Evolutionary conservation across 1,284 basidiomycete genomes (phyloP), one percentile per base, ranked within the genome.

Genomic region (Porodaedalea pini): DNA sequence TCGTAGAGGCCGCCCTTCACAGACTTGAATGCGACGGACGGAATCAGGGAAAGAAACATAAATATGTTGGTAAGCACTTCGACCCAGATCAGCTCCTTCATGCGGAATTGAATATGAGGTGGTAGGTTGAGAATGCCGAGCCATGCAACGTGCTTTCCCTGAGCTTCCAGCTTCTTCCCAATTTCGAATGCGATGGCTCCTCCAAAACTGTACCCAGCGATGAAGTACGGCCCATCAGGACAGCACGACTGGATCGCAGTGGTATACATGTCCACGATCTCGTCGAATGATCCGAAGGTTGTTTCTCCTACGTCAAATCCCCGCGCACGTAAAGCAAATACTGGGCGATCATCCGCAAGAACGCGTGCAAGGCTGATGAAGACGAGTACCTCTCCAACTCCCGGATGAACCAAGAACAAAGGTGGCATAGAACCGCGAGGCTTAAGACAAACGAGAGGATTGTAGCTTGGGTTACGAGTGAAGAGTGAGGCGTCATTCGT

Each of bases 121-220:
- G 76, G 75, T 11, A 78, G 68, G 58, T 77, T 75, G 63, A 77
- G 66, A 3, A 76, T 66, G 48, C 76, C 75, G 1, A 73, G 65
- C 64, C 75, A 78, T 8, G 69, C 68, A 25, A 78, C 74, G 32
- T 66, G 63, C 11, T 71, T 71, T 1, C 74, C 72, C 58, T 65
- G 66, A 0, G 62, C 62, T 61, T 73, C 71, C 29, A 80, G 69
- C 23, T 64, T 63, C 62, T 77, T 76, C 13, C 70, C 71, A 11
- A 80, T 70, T 60, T 80, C 77, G 54, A 75, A 79, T 6, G 75
- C 76, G 2, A 76, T 70, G 31, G 74, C 74, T 44, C 78, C 78
- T 36, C 78, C 78, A 50, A 76, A 79, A 25, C 74, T 76, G 70
- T 80, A 79, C 8, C 78, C 78, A 0, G 73, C 77, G 23, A 79